These are phyloP conservation scores for Aquilaria yunnanensis DNA, from an alignment of 345 rosid species.

Conservation along the genomic window DNA sequence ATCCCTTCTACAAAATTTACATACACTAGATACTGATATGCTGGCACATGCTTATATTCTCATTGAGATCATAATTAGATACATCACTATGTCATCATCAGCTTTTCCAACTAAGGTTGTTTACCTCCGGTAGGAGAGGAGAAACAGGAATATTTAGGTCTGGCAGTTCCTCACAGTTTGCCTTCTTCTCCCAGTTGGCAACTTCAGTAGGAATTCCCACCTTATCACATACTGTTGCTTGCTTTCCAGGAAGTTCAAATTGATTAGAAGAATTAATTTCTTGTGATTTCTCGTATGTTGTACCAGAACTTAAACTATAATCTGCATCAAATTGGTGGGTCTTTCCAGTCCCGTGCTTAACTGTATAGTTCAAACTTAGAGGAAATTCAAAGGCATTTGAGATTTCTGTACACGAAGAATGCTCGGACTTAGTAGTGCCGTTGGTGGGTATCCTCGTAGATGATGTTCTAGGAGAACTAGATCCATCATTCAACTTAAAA, in stretches of 20 bases:
- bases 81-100: neutral
- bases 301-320: slow-evolving; percentile 11
- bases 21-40: neutral
- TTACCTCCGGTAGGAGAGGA: slow-evolving; percentile 20
- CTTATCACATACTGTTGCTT: neutral
- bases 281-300: slow-evolving; percentile 10
- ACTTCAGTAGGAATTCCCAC: slow-evolving; percentile 12
- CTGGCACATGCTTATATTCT: neutral
- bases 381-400: slow-evolving; percentile 17
- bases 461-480: slow-evolving; percentile 17
- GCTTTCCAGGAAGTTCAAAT: slow-evolving; percentile 11
- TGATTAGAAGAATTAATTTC: slow-evolving; percentile 15
- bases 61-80: neutral
- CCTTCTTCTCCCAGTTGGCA: slow-evolving; percentile 22
- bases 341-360: slow-evolving; percentile 12
- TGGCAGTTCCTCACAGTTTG: slow-evolving; percentile 21
- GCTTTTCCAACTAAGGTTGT: slow-evolving; percentile 9
- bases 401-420: slow-evolving; percentile 14
- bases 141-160: slow-evolving; percentile 35
- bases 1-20: neutral
- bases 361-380: slow-evolving; percentile 13
- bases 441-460: slow-evolving; percentile 16
- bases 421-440: slow-evolving; percentile 10
- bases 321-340: slow-evolving; percentile 15
- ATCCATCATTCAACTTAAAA: slow-evolving; percentile 14